phyloP scores from a whole-genome alignment of 805 yeast genomes.

The Candida manassasensis region DNA sequence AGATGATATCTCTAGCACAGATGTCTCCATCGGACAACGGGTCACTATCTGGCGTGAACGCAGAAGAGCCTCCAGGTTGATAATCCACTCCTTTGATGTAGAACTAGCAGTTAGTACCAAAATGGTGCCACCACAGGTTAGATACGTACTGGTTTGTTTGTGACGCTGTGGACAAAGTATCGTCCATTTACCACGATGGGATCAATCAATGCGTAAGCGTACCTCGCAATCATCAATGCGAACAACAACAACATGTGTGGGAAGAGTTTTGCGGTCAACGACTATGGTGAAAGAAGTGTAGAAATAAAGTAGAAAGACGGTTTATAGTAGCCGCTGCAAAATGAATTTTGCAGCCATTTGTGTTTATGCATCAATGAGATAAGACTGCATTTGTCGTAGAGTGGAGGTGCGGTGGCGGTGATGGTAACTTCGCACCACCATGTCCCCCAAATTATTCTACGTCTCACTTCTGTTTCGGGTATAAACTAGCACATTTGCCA shows the following conservation, averaged over 20 bases:
- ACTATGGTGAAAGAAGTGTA: too few relatives aligned
- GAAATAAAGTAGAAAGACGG: too few relatives aligned
- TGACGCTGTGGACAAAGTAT: slow-evolving; percentile 70
- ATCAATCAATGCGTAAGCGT: slow-evolving; percentile 32
- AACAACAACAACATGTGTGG: not conserved
- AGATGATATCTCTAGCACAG: slow-evolving; percentile 77
- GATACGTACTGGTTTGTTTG: slow-evolving; percentile 61
- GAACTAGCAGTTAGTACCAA: slow-evolving; percentile 42
- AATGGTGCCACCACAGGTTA: not conserved
- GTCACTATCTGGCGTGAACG: slow-evolving; percentile 51
- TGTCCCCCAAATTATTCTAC: too few relatives aligned
- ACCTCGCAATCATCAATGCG: not conserved
- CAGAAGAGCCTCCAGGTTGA: slow-evolving; percentile 94
- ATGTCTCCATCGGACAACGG: slow-evolving; percentile 68
- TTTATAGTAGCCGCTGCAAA: too few relatives aligned
- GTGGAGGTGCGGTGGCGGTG: too few relatives aligned
- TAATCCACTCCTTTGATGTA: slow-evolving; percentile 86
- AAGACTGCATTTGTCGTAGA: too few relatives aligned
- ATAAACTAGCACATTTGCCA: too few relatives aligned
- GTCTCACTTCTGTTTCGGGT: too few relatives aligned
- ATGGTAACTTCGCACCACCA: too few relatives aligned
- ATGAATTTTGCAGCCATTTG: slow-evolving; percentile 2
- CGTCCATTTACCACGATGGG: slow-evolving; percentile 69
- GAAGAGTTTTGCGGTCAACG: too few relatives aligned
- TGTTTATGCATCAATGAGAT: too few relatives aligned